Conservation (phyloP, 116 monocot genomes). For the Cymodocea nodosa region DNA sequence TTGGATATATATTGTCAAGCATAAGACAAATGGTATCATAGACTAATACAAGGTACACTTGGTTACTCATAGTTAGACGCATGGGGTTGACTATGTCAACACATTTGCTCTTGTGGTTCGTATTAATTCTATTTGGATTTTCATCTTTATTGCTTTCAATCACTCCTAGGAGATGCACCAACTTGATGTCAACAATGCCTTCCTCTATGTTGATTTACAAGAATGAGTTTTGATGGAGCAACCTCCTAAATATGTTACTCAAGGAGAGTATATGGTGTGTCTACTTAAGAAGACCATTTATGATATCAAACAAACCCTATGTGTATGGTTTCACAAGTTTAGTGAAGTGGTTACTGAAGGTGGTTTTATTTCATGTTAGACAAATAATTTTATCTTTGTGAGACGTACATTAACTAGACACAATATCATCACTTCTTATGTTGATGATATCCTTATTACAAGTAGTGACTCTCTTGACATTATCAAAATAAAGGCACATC, state of each 20-base stretch:
- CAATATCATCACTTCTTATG: not conserved
- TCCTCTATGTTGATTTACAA: not conserved
- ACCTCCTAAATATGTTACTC: not conserved
- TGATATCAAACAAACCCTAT: not conserved
- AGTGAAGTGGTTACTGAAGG: not conserved
- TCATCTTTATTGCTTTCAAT: not conserved
- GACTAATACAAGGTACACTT: not conserved
- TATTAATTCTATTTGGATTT: not conserved
- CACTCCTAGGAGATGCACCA: not conserved
- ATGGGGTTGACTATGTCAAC: not conserved
- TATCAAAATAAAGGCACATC: not conserved
- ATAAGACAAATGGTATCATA: not conserved
- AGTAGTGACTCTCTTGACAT: not conserved
- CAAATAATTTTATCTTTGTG: not conserved
- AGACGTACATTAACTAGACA: not conserved
- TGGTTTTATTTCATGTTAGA: not conserved
- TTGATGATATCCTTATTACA: not conserved
- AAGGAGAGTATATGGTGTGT: not conserved
- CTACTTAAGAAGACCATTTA: not conserved
- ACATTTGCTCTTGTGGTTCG: not conserved
- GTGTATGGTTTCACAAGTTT: not conserved
- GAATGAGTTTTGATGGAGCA: not conserved
- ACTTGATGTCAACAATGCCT: constrained; percentile 5
- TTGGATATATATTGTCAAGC: not conserved
- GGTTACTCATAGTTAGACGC: not conserved